These are phyloP conservation scores for Platanthera zijinensis DNA, from an alignment of 106 monocot genomes.

Conservation along the genomic window DNA sequence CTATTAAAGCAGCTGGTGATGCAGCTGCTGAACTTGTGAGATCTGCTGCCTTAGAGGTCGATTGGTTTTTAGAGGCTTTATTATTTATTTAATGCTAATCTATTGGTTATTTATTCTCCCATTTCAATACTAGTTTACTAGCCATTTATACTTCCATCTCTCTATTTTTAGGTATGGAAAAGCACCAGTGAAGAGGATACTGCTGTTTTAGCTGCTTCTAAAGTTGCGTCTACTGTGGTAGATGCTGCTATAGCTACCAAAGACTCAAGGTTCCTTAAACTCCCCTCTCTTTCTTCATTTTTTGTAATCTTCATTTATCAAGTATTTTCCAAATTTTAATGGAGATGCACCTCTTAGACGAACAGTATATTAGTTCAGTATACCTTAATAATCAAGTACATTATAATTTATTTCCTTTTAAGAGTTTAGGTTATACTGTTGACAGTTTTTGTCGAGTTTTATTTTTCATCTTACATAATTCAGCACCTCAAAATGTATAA, in stretches of 20 bases:
- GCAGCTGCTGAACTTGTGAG: conserved; percentile 94
- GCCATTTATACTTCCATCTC: background rate
- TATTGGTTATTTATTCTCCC: background rate
- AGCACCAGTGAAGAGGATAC: conserved; percentile 66
- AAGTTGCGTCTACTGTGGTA: conserved; percentile 86
- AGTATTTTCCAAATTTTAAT: background rate
- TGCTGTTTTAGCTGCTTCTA: conserved; percentile 71
- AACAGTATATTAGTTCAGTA: background rate
- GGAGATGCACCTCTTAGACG: background rate
- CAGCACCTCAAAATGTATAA: background rate
- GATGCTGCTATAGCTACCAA: conserved; percentile 86
- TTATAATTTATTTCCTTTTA: background rate
- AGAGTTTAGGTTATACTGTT: background rate
- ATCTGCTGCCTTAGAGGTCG: conserved; percentile 80
- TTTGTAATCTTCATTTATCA: conserved; percentile 2
- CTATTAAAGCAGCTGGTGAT: conserved; percentile 91
- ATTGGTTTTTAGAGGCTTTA: background rate
- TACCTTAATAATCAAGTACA: background rate
- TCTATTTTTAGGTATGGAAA: conserved; percentile 53
- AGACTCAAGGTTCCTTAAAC: conserved; percentile 32
- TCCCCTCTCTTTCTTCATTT: background rate
- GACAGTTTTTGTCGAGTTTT: background rate
- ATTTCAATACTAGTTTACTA: background rate
- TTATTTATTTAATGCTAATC: background rate
- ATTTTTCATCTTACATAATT: background rate